Percentiles rank a stretch among this genome's conserved stretches.
These are phyloP conservation scores for Oryza longistaminata DNA, from an alignment of 176 grass and related monocot genomes.

Conservation along the genomic window DNA sequence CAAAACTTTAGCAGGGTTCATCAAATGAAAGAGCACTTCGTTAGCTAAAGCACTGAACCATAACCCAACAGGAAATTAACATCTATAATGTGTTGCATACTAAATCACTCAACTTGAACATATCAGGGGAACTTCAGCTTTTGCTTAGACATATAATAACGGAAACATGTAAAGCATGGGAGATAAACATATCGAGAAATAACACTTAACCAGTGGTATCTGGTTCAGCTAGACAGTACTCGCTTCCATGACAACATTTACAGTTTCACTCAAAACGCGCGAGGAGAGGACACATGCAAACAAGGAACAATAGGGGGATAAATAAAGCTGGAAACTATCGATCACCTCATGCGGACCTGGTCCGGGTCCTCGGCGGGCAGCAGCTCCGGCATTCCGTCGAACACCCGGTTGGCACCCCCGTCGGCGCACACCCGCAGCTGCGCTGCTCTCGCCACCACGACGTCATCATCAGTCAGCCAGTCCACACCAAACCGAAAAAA, in stretches of 20 bases:
- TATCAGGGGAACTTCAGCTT: neutral
- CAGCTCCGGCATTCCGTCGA: constrained; percentile 72
- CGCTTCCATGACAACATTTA: neutral
- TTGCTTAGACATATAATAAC: neutral
- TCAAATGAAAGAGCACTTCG: neutral
- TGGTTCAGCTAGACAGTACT: neutral
- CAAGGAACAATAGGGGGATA: neutral
- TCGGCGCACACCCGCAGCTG: constrained; percentile 74
- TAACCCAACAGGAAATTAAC: neutral
- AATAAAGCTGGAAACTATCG: neutral
- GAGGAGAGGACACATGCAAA: neutral
- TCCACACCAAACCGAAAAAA: neutral
- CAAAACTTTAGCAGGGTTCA: neutral
- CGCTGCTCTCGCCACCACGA: constrained; percentile 42
- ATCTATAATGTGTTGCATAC: neutral
- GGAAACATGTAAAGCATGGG: neutral
- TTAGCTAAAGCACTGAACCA: neutral
- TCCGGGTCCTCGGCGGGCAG: constrained; percentile 57
- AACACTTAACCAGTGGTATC: neutral
- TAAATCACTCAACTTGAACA: neutral
- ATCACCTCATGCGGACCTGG: constrained; percentile 59
- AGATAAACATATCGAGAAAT: neutral
- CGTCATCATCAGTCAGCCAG: neutral
- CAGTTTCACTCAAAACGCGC: neutral
- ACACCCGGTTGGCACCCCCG: constrained; percentile 83